Evolutionary conservation across 192 early-diverging fungal genomes (phyloP), one percentile per base, ranked within the genome.

Genomic region (Coemansia sp.): DNA sequence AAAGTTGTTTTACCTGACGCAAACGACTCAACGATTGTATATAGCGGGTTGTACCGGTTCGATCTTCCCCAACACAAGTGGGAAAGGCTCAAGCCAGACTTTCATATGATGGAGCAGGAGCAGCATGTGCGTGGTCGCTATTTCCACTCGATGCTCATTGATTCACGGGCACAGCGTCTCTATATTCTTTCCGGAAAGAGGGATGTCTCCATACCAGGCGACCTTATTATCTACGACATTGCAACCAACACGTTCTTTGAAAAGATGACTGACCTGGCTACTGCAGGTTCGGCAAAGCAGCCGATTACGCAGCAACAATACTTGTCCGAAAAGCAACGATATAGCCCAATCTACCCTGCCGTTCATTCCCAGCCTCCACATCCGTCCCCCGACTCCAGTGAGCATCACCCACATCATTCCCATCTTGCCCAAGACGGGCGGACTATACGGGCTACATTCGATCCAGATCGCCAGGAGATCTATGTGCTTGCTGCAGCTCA

Each of bases 171-270:
- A 8, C 89, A 89, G 36, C 86, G 90, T 35, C 84, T 98, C 6
- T 95, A 93, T 71, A 92, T 98, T 44, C 89, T 97, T 63, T 94
- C 95, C 26, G 94, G 94, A 46, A 92, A 95, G 75, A 87, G 94
- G 41, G 86, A 92, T 68, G 93, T 93, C 56, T 87, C 92, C 52
- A 88, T 88, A 59, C 84, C 93, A 2, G 70, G 89, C 53, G 94
- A 97, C 57, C 88, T 98, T 52, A 90, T 91, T 41, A 83, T 91
- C 2, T 97, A 95, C 73, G 87, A 92, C 43, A 88, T 97, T 73
- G 92, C 89, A 56, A 84, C 85, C 0, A 89, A 95, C 77, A 83
- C 81, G 2, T 89, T 97, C 34, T 88, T 85, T 44, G 95, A 96
- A 66, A 85, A 77, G 67, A 77, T 76, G 67, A 46, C 64, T 1